Evolutionary conservation across 352 stramenopile species (phyloP), one percentile per base, ranked within the genome.

Genomic region (Globisporangium rhizosaccharum): DNA sequence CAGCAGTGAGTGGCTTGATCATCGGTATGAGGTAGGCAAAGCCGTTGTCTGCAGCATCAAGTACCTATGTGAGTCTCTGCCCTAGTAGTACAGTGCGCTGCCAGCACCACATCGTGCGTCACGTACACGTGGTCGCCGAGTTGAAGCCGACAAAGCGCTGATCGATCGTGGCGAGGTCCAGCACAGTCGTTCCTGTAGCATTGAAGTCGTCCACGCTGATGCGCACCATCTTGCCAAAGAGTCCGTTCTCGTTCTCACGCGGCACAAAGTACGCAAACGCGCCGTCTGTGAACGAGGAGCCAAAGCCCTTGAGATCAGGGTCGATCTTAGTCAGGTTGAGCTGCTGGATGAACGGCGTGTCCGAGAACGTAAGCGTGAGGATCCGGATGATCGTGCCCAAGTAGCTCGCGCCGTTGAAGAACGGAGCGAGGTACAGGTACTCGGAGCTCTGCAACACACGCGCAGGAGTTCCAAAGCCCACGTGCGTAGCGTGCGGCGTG

Each of bases 341-440:
- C 56, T 70, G 71, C 51, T 90, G 56, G 20, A 90, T 75, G 28
- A 85, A 65, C 10, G 82, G 80, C 8, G 48, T 59, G 2, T 60
- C 39, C 0, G 67, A 70, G 60, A 91, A 93, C 0, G 83, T 87
- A 12, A 66, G 63, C 50, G 37, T 39, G 51, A 57, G 51, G 51
- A 57, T 49, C n/a, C 81, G 79, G 26, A 88, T 56, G 18, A 93
- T 23, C 1, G 71, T 73, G 7, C 81, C 83, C 0, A 71, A 49
- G 58, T 87, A 88, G 7, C 23, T 56, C 12, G 51, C 62, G 18
- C 76, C 79, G 48, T 90, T 93, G 59, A 72, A 88, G 50, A 67
- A 87, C n/a, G 79, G 83, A 9, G 77, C 58, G 26, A 93, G 59
- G 51, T 93, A 88, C 45, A 93, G 56, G 54, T 87, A 89, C 54